phyloP scores from a whole-genome alignment of 2,329 filamentous ascomycete species.

The Cadophora malorum region DNA sequence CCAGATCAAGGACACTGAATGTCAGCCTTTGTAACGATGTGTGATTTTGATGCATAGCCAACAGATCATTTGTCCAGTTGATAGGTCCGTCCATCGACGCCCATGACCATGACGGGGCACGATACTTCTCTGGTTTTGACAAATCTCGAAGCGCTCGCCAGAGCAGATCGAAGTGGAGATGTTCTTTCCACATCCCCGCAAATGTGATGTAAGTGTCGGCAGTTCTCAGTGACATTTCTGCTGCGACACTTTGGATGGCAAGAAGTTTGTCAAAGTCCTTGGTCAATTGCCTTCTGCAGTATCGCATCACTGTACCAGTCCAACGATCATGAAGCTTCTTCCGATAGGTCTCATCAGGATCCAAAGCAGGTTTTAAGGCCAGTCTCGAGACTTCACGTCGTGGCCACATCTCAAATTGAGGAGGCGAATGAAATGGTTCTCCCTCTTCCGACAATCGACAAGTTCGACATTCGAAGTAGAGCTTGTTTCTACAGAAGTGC shows the following conservation, averaged over 20 bases:
- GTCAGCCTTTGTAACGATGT: neutral
- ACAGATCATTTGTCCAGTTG: neutral
- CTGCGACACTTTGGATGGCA: conserved; percentile 25
- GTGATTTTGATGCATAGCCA: neutral
- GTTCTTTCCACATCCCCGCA: conserved; percentile 25
- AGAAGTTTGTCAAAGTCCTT: conserved; percentile 27
- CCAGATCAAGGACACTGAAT: neutral
- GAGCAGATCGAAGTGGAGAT: conserved; percentile 19
- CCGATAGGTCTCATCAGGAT: neutral
- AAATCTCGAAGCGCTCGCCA: conserved; percentile 17
- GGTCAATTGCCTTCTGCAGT: conserved; percentile 22
- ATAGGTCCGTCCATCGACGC: conserved; percentile 13
- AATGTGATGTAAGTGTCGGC: conserved; percentile 20
- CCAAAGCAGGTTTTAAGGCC: neutral
- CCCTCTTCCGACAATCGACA: conserved; percentile 23
- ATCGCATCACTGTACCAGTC: conserved; percentile 19
- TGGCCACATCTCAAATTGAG: conserved; percentile 22
- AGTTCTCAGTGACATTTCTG: conserved; percentile 19
- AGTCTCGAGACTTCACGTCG: neutral
- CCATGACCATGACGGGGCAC: conserved; percentile 31
- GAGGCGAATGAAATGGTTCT: conserved; percentile 9
- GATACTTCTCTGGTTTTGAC: conserved; percentile 16
- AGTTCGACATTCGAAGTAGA: conserved; percentile 25
- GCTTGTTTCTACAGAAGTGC: conserved; percentile 26
- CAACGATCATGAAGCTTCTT: conserved; percentile 18